phyloP scores from a whole-genome alignment of 495 filamentous ascomycete genomes.

The Pseudevernia furfuracea region DNA sequence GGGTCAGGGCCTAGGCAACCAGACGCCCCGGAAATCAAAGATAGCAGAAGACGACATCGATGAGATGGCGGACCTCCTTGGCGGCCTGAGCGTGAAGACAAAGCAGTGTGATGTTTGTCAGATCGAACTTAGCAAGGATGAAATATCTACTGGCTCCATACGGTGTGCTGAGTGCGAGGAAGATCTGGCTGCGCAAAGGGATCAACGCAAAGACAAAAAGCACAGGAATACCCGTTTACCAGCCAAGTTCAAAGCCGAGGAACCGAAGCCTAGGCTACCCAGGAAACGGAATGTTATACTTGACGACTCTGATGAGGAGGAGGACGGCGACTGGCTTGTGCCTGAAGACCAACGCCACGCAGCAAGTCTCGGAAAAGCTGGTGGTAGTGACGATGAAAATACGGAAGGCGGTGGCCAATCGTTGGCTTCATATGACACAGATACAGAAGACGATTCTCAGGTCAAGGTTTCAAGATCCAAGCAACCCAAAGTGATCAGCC shows the following conservation, averaged over 20 bases:
- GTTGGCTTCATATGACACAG: slow-evolving; percentile 57
- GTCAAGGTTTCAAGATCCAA: slow-evolving; percentile 15
- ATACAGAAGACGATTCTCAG: slow-evolving; percentile 40
- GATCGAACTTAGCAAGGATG: slow-evolving; percentile 53
- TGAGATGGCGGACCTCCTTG: slow-evolving; percentile 75
- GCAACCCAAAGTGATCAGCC: slow-evolving; percentile 21
- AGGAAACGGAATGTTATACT: slow-evolving; percentile 48
- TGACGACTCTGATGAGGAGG: slow-evolving; percentile 63
- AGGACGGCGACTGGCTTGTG: slow-evolving; percentile 69
- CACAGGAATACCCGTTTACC: slow-evolving; percentile 36
- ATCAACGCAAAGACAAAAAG: slow-evolving; percentile 43
- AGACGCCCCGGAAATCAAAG: slow-evolving; percentile 41
- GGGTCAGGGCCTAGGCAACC: slow-evolving; percentile 41
- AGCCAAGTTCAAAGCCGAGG: slow-evolving; percentile 22
- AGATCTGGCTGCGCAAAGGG: slow-evolving; percentile 45
- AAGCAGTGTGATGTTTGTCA: slow-evolving; percentile 89
- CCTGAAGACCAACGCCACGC: slow-evolving; percentile 50
- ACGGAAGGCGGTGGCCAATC: slow-evolving; percentile 77
- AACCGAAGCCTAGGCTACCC: slow-evolving; percentile 35
- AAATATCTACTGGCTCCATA: slow-evolving; percentile 49
- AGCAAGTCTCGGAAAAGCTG: slow-evolving; percentile 62
- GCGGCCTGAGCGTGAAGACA: slow-evolving; percentile 67
- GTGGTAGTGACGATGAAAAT: slow-evolving; percentile 76
- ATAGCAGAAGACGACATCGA: slow-evolving; percentile 57
- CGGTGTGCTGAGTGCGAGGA: slow-evolving; percentile 66